phyloP scores from a whole-genome alignment of 805 yeast species.

The Myxozyma lipomycoides region DNA sequence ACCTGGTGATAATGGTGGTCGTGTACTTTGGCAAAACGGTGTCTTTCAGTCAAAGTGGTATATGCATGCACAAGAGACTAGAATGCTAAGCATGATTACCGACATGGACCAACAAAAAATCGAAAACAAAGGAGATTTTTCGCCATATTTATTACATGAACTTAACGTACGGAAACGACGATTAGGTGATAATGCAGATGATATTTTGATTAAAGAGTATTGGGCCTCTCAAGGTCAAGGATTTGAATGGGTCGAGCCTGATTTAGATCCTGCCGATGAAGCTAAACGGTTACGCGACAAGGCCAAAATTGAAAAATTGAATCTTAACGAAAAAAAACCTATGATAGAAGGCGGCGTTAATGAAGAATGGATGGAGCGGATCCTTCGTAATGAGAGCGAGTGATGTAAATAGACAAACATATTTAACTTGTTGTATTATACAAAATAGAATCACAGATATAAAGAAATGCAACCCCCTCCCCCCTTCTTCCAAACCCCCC shows the following conservation, averaged over 20 bases:
- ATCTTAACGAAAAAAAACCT: constrained; percentile 1
- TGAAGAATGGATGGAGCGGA: constrained; percentile 13
- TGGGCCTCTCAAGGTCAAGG: constrained; percentile 87
- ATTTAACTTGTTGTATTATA: background rate
- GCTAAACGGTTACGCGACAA: constrained; percentile 31
- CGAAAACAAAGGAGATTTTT: constrained; percentile 42
- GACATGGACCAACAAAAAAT: constrained; percentile 56
- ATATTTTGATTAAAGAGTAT: constrained; percentile 68
- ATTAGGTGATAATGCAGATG: constrained; percentile 54
- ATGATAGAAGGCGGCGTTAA: constrained; percentile 7
- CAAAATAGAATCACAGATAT: background rate
- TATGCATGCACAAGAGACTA: constrained; percentile 62
- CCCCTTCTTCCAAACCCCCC: no score
- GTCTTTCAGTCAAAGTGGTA: constrained; percentile 62
- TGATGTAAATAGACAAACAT: constrained; percentile 1
- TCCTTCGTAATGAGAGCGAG: constrained; percentile 8
- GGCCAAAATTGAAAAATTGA: constrained; percentile 5
- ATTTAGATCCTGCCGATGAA: constrained; percentile 76
- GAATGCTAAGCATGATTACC: constrained; percentile 59
- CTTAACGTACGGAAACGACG: constrained; percentile 38
- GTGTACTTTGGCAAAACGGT: constrained; percentile 59
- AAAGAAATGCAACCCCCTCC: background rate
- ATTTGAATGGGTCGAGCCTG: constrained; percentile 86
- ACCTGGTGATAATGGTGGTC: constrained; percentile 51
- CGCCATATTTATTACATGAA: constrained; percentile 35